Base-by-base conservation (phyloP, 495 filamentous ascomycete species). In the Penicillium cataractarum region DNA sequence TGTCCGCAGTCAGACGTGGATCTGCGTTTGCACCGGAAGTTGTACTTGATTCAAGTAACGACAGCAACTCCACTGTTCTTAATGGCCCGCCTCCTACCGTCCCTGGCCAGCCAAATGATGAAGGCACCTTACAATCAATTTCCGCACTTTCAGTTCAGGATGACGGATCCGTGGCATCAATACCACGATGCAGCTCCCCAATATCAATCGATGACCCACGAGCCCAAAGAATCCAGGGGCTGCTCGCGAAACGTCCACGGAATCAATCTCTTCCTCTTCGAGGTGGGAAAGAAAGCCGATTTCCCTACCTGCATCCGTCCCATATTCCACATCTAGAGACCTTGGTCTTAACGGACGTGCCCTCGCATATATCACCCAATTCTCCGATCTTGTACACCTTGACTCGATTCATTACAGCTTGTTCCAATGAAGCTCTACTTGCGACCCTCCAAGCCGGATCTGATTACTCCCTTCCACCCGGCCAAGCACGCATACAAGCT, bases 301-400 rank as follows among this genome's bases (percentile, higher is more conserved):
- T 78, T 27, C 76, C 76, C 17, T 78, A 77, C 42, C 69, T 89
- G 10, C 86, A 85, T 64, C 83, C 84, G n/a, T 85, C 79, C 21
- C 80, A 84, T 70, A 67, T 86, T 6, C 82, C 84, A 4, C 80
- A 85, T 60, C 63, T 86, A n/a, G 78, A 84, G 54, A 83, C 82
- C 0, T 65, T 89, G 17, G 78, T 84, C 0, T 64, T 89, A 60
- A 88, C 85, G 12, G 82, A 87, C 70, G 82, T 89, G 17, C 87
- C 87, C 3, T 80, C 81, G 6, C 78, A 81, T 55, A 78, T 84
- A 8, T 64, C 73, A 5, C 70, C 73, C 7, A 74, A 74, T 32
- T 82, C 80, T 1, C 70, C 78, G 6, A 73, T 83, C 1, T 44
- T 83, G 5, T 62, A 79, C 21, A 80, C 84, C 10, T 69, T 89